phyloP scores from a whole-genome alignment of 345 rosid genomes.

The Isatis tinctoria region DNA sequence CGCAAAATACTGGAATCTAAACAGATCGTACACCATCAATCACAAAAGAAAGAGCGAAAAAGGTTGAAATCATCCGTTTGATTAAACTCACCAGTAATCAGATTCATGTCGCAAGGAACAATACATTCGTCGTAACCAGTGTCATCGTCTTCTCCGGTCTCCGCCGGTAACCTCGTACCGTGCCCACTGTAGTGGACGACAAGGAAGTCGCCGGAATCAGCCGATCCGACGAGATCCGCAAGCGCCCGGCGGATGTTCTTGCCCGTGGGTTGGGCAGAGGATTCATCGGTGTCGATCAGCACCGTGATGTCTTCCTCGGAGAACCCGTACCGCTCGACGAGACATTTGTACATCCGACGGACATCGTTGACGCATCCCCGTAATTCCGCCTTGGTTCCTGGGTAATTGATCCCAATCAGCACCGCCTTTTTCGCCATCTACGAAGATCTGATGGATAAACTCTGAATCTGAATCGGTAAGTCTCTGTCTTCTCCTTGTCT shows the following conservation, averaged over 20 bases:
- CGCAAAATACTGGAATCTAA: not conserved
- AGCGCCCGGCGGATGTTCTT: slow-evolving; percentile 71
- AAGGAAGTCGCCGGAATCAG: slow-evolving; percentile 52
- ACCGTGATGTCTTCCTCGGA: slow-evolving; percentile 56
- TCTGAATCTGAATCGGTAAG: slow-evolving; percentile 19
- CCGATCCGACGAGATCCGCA: slow-evolving; percentile 50
- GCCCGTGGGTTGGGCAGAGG: slow-evolving; percentile 68
- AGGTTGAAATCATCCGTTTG: not conserved
- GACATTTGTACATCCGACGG: slow-evolving; percentile 55
- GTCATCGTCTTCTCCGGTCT: slow-evolving; percentile 93
- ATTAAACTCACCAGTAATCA: slow-evolving; percentile 62
- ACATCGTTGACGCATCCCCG: slow-evolving; percentile 95
- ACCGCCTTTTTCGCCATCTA: slow-evolving; percentile 72
- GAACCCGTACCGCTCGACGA: slow-evolving; percentile 72
- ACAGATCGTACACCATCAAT: not conserved
- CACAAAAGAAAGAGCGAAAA: not conserved
- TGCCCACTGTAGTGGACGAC: slow-evolving; percentile 97
- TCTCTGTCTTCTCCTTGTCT: not conserved
- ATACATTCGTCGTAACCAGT: slow-evolving; percentile 95
- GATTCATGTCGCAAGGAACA: slow-evolving; percentile 95
- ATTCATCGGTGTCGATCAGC: slow-evolving; percentile 72
- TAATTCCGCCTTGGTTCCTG: slow-evolving; percentile 81
- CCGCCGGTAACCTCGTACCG: slow-evolving; percentile 96
- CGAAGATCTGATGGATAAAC: not conserved
- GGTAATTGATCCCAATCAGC: slow-evolving; percentile 83